Conservation (phyloP, 495 filamentous ascomycete genomes). For the Baudoinia panamericana region DNA sequence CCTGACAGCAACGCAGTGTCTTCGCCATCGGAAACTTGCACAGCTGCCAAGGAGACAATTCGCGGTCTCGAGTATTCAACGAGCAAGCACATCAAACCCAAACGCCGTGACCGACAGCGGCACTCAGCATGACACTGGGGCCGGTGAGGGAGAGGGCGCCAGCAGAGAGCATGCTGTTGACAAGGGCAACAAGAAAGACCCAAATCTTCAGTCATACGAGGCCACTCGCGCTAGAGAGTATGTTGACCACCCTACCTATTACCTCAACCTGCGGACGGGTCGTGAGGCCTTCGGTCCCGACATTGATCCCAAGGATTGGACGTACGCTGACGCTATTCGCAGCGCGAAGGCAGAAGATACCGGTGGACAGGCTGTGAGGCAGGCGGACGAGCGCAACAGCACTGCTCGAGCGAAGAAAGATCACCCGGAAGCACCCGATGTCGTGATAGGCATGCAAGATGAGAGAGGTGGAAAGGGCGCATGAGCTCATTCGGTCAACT, state of each 20-base stretch:
- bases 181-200: slow-evolving; percentile 25
- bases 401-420: slow-evolving; percentile 46
- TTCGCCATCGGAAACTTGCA: slow-evolving; percentile 1
- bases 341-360: slow-evolving; percentile 23
- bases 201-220: slow-evolving; percentile 34
- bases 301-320: neutral
- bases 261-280: slow-evolving; percentile 1
- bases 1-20: slow-evolving; percentile 1
- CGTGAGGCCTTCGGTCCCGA: slow-evolving; percentile 1
- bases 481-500: no score
- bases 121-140: slow-evolving; percentile 6
- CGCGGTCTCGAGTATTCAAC: neutral
- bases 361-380: slow-evolving; percentile 29
- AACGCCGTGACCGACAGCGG: slow-evolving; percentile 11
- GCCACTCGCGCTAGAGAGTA: slow-evolving; percentile 29
- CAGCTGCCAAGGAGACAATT: slow-evolving; percentile 2
- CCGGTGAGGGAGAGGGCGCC: neutral
- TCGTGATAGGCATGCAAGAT: slow-evolving; percentile 60
- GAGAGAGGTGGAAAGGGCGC: slow-evolving; percentile 40
- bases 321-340: slow-evolving; percentile 13
- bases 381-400: slow-evolving; percentile 34
- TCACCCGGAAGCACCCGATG: slow-evolving; percentile 49
- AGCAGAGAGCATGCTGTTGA: slow-evolving; percentile 9
- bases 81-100: slow-evolving; percentile 2
- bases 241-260: slow-evolving; percentile 14